These are phyloP conservation scores for Posidonia australis DNA, from an alignment of 106 monocot genomes.

Conservation along the genomic window DNA sequence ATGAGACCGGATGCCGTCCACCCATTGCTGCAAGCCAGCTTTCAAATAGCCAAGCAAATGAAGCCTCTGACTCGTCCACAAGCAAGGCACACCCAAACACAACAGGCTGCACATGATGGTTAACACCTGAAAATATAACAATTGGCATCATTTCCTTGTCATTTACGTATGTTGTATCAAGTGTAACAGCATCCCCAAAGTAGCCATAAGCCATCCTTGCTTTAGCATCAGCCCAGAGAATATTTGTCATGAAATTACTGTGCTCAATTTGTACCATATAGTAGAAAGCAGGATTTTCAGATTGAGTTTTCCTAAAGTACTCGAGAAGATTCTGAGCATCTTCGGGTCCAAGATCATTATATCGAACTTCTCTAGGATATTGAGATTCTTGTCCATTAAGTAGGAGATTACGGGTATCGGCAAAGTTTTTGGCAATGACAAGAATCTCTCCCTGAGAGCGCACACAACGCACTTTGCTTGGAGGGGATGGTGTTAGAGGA, in stretches of 20 bases:
- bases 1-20: conserved; percentile 10
- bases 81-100: conserved; percentile 23
- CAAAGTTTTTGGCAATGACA: conserved; percentile 21
- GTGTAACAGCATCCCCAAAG: conserved; percentile 24
- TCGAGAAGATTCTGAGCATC: conserved; percentile 17
- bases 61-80: conserved; percentile 16
- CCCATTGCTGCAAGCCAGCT: conserved; percentile 20
- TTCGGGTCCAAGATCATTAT: conserved; percentile 20
- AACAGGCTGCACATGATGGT: conserved; percentile 23
- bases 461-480: conserved; percentile 15
- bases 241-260: conserved; percentile 19
- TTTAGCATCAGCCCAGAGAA: conserved; percentile 22
- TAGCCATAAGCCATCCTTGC: conserved; percentile 19
- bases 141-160: conserved; percentile 19
- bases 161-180: conserved; percentile 5
- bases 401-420: conserved; percentile 18
- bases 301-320: conserved; percentile 13
- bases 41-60: conserved; percentile 20
- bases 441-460: conserved; percentile 24
- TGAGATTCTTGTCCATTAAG: conserved; percentile 14
- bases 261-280: conserved; percentile 18
- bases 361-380: conserved; percentile 17
- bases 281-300: conserved; percentile 20
- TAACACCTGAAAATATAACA: conserved; percentile 18
- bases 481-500: conserved; percentile 6